A percentile compares a stretch with the other conserved stretches of the same genome.
phyloP scores from a whole-genome alignment of 2,329 filamentous ascomycete species.

The Domatiomyces catenatus region DNA sequence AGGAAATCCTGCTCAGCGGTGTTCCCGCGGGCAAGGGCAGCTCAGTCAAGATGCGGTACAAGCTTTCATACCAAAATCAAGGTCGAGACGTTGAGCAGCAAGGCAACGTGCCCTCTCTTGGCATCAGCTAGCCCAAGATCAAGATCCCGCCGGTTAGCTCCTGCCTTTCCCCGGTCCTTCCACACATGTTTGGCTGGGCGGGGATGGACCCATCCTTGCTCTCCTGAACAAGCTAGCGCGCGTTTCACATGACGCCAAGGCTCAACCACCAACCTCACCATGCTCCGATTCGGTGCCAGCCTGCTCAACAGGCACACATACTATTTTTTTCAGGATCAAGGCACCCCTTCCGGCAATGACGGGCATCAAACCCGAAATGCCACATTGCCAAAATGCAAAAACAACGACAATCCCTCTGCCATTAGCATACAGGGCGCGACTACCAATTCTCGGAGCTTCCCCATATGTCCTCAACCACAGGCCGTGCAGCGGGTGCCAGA shows the following conservation, averaged over 20 bases:
- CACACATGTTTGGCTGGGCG: neutral
- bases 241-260: neutral
- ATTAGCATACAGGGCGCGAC: neutral
- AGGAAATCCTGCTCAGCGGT: slow-evolving; percentile 63
- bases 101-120: slow-evolving; percentile 69
- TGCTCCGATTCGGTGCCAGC: neutral
- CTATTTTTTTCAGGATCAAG: neutral
- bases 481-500: neutral
- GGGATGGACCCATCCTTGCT: neutral
- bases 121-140: slow-evolving; percentile 31
- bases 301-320: neutral
- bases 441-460: neutral
- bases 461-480: too few species aligned
- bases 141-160: neutral
- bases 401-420: neutral
- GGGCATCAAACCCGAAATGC: neutral
- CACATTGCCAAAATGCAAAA: neutral
- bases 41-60: slow-evolving; percentile 80
- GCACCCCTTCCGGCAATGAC: too few species aligned
- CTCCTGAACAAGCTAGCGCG: neutral
- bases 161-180: neutral
- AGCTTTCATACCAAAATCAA: slow-evolving; percentile 58
- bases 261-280: neutral
- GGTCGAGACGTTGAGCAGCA: slow-evolving; percentile 56
- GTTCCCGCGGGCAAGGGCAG: slow-evolving; percentile 59